A percentile compares a stretch with the other conserved stretches of the same genome.
phyloP scores from a whole-genome alignment of 257 asterid species.

The Plantago ovata region DNA sequence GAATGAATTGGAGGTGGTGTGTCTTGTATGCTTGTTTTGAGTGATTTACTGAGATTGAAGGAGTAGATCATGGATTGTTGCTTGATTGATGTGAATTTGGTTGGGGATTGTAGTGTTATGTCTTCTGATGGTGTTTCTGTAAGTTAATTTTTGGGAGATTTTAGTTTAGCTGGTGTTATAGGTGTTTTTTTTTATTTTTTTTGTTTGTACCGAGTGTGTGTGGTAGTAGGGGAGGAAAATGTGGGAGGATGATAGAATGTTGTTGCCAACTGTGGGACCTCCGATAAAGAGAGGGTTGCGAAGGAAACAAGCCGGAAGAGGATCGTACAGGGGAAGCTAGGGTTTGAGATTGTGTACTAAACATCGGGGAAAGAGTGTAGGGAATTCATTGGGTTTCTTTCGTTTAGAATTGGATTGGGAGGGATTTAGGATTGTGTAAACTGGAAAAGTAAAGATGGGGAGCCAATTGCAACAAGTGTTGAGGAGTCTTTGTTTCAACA shows the following conservation, averaged over 20 bases:
- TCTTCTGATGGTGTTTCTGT: no score
- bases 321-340: constrained; percentile 99
- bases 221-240: constrained; percentile 45
- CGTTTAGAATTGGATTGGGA: constrained; percentile 37
- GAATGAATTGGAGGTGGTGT: neutral
- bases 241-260: constrained; percentile 72
- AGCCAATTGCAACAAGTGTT: constrained; percentile 63
- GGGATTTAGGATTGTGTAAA: constrained; percentile 25
- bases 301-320: constrained; percentile 99
- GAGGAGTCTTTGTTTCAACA: constrained; percentile 67
- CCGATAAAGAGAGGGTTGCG: constrained; percentile 91
- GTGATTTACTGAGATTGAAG: neutral
- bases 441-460: constrained; percentile 52
- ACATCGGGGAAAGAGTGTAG: constrained; percentile 38
- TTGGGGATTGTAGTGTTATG: no score
- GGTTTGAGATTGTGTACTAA: constrained; percentile 23
- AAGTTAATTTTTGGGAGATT: constrained; percentile 20
- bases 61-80: no score
- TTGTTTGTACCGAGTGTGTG: neutral
- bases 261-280: constrained; percentile 94
- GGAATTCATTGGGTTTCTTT: constrained; percentile 35
- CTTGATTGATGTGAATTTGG: no score
- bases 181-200: constrained; percentile 6
- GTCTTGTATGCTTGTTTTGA: neutral
- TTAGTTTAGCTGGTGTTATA: constrained; percentile 16